Conservation (phyloP, 306 rosid genomes). For the Dryas alaskensis region DNA sequence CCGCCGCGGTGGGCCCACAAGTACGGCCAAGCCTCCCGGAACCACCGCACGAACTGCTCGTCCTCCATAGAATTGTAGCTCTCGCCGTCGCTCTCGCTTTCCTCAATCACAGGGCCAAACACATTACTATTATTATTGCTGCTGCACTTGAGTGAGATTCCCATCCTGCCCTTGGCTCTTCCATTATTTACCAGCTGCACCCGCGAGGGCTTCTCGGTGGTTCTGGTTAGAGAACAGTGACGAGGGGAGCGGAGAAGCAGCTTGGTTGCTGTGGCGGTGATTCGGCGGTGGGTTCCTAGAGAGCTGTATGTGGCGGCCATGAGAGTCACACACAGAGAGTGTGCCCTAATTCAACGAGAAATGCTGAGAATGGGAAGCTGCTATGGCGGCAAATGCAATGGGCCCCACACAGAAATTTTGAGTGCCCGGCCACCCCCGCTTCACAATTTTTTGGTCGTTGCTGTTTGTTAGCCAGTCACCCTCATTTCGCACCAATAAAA, state of each 20-base stretch:
- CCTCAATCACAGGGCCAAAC: conserved; percentile 21
- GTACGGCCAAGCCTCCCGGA: conserved; percentile 96
- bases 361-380: not conserved
- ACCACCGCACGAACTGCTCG: conserved; percentile 79
- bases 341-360: not conserved
- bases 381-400: not conserved
- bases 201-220: conserved; percentile 7
- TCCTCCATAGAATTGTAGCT: conserved; percentile 56
- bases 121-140: conserved; percentile 1
- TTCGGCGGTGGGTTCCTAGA: conserved; percentile 22
- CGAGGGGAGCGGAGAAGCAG: conserved; percentile 3
- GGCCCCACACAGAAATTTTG: not conserved
- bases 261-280: not conserved
- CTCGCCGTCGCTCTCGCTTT: conserved; percentile 38
- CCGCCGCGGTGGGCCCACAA: conserved; percentile 81
- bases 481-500: not conserved
- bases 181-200: not conserved
- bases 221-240: conserved; percentile 7
- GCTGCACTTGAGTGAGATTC: conserved; percentile 16
- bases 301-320: conserved; percentile 41
- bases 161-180: conserved; percentile 13
- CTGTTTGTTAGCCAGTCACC: too few species aligned
- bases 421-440: too few species aligned
- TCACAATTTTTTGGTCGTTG: not conserved
- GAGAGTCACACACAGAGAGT: not conserved